Evolutionary conservation across 169 alveolate species (phyloP).

Genomic region (Sarcocystis neurona): DNA sequence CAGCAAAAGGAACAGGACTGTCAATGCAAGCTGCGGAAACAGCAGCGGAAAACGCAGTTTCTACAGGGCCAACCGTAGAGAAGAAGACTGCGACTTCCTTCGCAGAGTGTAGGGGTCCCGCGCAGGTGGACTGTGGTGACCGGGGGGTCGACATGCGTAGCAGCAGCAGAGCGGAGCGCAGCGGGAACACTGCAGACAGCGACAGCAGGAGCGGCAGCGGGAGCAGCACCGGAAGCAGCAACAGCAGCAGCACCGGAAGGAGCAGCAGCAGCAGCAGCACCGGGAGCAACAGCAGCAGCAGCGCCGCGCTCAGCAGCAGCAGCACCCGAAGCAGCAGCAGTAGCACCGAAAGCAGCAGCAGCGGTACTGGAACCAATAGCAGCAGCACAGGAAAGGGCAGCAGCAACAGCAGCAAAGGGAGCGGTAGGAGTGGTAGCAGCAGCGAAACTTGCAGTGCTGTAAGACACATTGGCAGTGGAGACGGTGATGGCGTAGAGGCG

Average conservation of each 20-base stretch:
- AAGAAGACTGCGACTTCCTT: background rate
- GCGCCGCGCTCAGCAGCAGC: background rate
- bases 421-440: no score
- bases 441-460: no score
- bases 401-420: constrained; percentile 46
- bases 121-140: background rate
- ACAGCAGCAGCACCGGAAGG: background rate
- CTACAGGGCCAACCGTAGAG: background rate
- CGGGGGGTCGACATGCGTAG: background rate
- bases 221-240: constrained; percentile 26
- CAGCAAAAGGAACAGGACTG: background rate
- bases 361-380: background rate
- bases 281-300: background rate
- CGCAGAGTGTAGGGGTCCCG: background rate
- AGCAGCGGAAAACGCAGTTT: background rate
- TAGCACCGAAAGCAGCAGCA: background rate
- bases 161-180: background rate
- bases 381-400: background rate
- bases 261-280: background rate
- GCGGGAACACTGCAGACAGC: background rate
- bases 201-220: constrained; percentile 8
- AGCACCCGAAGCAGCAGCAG: constrained; percentile 51
- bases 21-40: background rate
- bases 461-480: no score
- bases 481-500: no score